Base-by-base conservation (phyloP, 495 filamentous ascomycete genomes). In the Penicillium alfredii region DNA sequence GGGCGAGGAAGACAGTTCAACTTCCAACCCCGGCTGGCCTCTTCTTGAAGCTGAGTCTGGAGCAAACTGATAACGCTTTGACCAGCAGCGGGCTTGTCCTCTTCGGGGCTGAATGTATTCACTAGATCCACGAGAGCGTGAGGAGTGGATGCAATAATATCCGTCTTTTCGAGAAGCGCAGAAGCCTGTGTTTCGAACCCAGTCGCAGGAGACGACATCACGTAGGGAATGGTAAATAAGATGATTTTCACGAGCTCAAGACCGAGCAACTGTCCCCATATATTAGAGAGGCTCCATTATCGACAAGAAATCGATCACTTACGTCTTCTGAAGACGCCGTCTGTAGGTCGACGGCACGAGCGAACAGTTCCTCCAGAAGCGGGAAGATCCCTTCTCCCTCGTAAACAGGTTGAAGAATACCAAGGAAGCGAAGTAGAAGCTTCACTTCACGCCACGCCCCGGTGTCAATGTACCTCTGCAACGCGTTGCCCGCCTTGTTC, bases 191-290 rank as follows among this genome's bases (percentile, higher is more conserved):
- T 68, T 45, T 83, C 74, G 39, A 79, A 78, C 14, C 73, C 74
- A 24, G 72, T 65, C 4, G 71, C 74, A 8, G 82, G 76, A 2
- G 85, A 80, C 25, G 81, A 77, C 69, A 96, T 79, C 23, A 90
- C 70, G 59, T 96, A 99, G 4, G 92, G 90, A 40, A 97, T 82
- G 0, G 88, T 92, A 25, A 94, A 77, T 24, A 96, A 75, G 38
- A 96, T 93, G 45, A 96, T 86, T 61, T 96, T 96, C 54, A 94
- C 86, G 28, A 99, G 74, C 63, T 97, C 92, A 20, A 99, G 71
- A 2, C 88, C 85, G 41, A 74, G 54, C 24, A 73, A 57, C 71
- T 73, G 33, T 29, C 33, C 14, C 14, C 21, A 29, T 10, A 28
- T 19, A 44, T 68, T 41, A 67, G 56, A 35, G 24, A 14, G 5